These are phyloP conservation scores for Populus ilicifolia DNA, from an alignment of 345 rosid genomes.

Conservation along the genomic window DNA sequence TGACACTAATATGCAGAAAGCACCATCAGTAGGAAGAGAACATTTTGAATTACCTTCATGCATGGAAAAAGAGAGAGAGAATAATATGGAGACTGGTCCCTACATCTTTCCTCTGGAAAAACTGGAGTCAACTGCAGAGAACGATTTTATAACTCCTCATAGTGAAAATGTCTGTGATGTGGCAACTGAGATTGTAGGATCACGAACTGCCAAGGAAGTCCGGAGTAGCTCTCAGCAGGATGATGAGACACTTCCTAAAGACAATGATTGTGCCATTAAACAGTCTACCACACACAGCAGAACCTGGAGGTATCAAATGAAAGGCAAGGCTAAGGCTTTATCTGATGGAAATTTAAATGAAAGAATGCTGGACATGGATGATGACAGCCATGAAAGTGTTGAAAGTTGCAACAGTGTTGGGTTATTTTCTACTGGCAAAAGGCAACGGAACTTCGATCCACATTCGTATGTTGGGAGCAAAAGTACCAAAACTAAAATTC, in stretches of 20 bases:
- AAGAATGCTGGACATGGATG: slow-evolving; percentile 36
- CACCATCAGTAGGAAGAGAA: slow-evolving; percentile 15
- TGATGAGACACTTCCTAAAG: slow-evolving; percentile 24
- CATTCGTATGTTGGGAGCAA: slow-evolving; percentile 53
- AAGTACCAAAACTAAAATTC: slow-evolving; percentile 46
- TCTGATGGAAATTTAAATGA: slow-evolving; percentile 50
- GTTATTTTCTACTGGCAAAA: slow-evolving; percentile 43
- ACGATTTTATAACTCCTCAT: slow-evolving; percentile 31
- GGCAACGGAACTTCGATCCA: slow-evolving; percentile 46
- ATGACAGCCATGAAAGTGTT: slow-evolving; percentile 77
- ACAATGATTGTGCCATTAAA: slow-evolving; percentile 15
- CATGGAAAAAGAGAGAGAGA: slow-evolving; percentile 25
- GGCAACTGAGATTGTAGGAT: slow-evolving; percentile 22
- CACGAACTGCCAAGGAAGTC: slow-evolving; percentile 29
- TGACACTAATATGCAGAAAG: slow-evolving; percentile 11
- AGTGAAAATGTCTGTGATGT: slow-evolving; percentile 24
- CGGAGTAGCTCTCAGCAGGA: slow-evolving; percentile 29
- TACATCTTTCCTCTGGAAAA: slow-evolving; percentile 26
- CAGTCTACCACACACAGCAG: slow-evolving; percentile 34
- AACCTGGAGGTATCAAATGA: slow-evolving; percentile 25
- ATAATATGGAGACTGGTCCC: slow-evolving; percentile 6
- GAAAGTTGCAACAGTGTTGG: slow-evolving; percentile 77
- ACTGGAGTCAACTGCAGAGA: slow-evolving; percentile 63
- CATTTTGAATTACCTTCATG: slow-evolving; percentile 19
- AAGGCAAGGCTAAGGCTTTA: slow-evolving; percentile 62